These are phyloP conservation scores for Colletotrichum tamarilloi DNA, from an alignment of 2,329 filamentous ascomycete species.

Conservation along the genomic window DNA sequence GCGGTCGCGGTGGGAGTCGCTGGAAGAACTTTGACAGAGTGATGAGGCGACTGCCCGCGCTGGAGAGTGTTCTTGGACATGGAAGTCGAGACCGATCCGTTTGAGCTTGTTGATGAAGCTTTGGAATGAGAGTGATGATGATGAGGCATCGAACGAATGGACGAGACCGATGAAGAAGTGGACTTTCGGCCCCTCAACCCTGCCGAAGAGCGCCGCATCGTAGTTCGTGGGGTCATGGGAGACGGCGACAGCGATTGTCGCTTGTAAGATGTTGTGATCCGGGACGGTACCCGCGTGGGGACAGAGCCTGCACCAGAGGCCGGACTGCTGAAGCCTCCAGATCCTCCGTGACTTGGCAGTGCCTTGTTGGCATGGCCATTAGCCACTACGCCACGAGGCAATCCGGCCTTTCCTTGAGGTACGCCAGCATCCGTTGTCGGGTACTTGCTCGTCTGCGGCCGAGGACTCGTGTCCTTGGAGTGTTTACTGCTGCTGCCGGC, in stretches of 20 bases:
- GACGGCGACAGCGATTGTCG: conserved; percentile 87
- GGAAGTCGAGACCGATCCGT: conserved; percentile 75
- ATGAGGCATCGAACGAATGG: conserved; percentile 90
- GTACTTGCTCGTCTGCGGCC: conserved; percentile 71
- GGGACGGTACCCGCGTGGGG: conserved; percentile 44
- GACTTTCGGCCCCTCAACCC: conserved; percentile 93
- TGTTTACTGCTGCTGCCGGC: conserved; percentile 50
- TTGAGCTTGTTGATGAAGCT: conserved; percentile 91
- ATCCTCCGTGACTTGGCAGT: conserved; percentile 9
- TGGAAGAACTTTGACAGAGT: conserved; percentile 94
- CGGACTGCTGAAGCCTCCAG: conserved; percentile 40
- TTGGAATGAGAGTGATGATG: conserved; percentile 91
- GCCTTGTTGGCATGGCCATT: conserved; percentile 58
- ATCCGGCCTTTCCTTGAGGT: conserved; percentile 52
- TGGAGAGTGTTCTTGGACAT: conserved; percentile 75
- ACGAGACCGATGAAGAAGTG: conserved; percentile 94
- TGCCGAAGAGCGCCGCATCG: conserved; percentile 83
- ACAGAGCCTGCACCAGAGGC: conserved; percentile 41
- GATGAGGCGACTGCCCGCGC: conserved; percentile 80
- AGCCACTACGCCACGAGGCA: conserved; percentile 63
- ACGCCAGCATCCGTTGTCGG: conserved; percentile 52
- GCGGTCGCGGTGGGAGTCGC: conserved; percentile 80
- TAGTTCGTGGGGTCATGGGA: conserved; percentile 88
- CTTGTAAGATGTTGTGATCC: conserved; percentile 63
- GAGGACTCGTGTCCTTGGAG: conserved; percentile 64